phyloP scores from a whole-genome alignment of 345 rosid genomes.

The Aquilaria malaccensis region DNA sequence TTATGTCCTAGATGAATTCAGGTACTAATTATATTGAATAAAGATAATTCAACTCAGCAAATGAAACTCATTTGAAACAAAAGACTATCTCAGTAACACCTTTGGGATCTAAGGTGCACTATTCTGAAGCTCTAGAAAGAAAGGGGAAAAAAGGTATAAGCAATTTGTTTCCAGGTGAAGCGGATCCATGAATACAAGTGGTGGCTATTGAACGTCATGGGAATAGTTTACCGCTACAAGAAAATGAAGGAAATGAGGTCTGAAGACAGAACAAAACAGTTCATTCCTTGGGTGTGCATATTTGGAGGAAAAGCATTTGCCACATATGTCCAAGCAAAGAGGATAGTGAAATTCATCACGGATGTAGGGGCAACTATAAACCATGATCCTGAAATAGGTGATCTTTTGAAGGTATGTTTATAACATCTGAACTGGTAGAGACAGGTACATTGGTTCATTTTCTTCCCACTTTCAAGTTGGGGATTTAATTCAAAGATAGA shows the following conservation, averaged over 20 bases:
- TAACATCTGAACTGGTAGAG: too few species aligned
- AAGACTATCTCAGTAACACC: too few species aligned
- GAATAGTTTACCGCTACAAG: slow-evolving; percentile 67
- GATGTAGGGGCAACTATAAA: slow-evolving; percentile 66
- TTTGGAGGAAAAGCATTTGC: slow-evolving; percentile 83
- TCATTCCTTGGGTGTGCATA: slow-evolving; percentile 67
- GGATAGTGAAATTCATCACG: slow-evolving; percentile 66
- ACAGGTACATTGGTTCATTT: too few species aligned
- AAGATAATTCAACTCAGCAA: too few species aligned
- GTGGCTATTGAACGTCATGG: slow-evolving; percentile 62
- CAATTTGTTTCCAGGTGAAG: slow-evolving; percentile 38
- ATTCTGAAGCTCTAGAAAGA: too few species aligned
- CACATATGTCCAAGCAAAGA: slow-evolving; percentile 76
- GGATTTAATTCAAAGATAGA: too few species aligned
- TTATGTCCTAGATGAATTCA: too few species aligned
- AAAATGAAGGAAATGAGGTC: slow-evolving; percentile 70
- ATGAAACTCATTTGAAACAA: too few species aligned
- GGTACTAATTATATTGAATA: too few species aligned
- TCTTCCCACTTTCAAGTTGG: too few species aligned
- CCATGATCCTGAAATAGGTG: slow-evolving; percentile 69
- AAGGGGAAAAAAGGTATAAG: too few species aligned
- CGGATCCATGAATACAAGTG: slow-evolving; percentile 80
- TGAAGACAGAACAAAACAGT: slow-evolving; percentile 37
- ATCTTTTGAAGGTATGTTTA: slow-evolving; percentile 51
- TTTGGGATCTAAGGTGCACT: too few species aligned